Base-by-base conservation (phyloP, 225 moss, liverwort and hornwort genomes). In the Thuidium tamariscinum region DNA sequence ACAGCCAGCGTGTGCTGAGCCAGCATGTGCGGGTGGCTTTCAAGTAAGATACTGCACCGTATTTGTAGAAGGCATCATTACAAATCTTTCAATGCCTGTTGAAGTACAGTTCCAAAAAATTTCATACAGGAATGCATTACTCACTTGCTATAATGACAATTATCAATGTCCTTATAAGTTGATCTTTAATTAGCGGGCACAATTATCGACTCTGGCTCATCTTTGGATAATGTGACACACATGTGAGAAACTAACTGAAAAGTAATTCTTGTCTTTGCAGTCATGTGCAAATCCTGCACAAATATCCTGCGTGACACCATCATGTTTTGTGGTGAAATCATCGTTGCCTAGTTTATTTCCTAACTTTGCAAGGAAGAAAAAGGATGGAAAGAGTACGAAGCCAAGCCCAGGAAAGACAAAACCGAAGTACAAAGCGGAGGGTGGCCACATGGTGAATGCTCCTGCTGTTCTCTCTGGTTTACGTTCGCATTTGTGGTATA, bases 361-460 rank as follows among this genome's bases (percentile, higher is more conserved):
- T 63, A 94, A 87, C 87, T 94, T 94, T 84, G 86, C 89, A 48
- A 93, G 90, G 91, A 95, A 89, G 90, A 93, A 91, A 79, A 94
- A 88, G 80, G 93, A 93, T 59, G 88, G 71, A 25, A 93, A 90
- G 85, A 87, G 87, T 81, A 8, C 7, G 44, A 93, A 93, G 74
- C 82, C 89, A 56, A 90, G 85, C 81, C 49, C 93, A 67, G 93
- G 89, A 54, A 93, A 91, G 87, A 19, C 55, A 41, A 93, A 93
- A 82, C 82, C 90, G 69, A 93, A 93, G 87, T 91, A 90, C 59
- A 93, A 90, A 82, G 46, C 87, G 60, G 93, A 93, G 72, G 75
- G 83, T 79, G 91, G 91, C 49, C 91, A 91, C 64, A 86, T 83
- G 83, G 93, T 93, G 66, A 88, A 83, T 71, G 6, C 86, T 82